Percentiles rank a stretch among this genome's conserved stretches.
phyloP scores from a whole-genome alignment of 2,329 filamentous ascomycete genomes.

The Hypoxylon sp. region DNA sequence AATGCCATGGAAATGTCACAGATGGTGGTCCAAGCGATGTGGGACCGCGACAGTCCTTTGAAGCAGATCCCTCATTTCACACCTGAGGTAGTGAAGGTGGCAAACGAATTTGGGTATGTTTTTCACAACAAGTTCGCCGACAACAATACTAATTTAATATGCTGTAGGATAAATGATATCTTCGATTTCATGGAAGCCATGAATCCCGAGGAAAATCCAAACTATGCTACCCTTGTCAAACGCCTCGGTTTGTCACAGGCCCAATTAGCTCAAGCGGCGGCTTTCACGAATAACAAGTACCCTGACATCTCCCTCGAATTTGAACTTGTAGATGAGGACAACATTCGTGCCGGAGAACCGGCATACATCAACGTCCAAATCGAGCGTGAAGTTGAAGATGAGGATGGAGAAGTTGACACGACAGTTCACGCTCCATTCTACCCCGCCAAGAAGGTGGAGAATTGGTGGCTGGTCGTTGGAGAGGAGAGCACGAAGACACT shows the following conservation, averaged over 20 bases:
- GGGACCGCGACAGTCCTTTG: conserved; percentile 95
- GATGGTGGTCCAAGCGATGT: conserved; percentile 99
- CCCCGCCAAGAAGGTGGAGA: conserved; percentile 91
- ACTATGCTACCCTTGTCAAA: conserved; percentile 83
- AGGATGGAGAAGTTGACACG: conserved; percentile 78
- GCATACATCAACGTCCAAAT: conserved; percentile 88
- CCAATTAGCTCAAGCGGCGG: conserved; percentile 89
- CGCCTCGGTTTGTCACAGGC: conserved; percentile 83
- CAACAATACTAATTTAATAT: conserved; percentile 44
- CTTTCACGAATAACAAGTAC: conserved; percentile 96
- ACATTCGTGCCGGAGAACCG: conserved; percentile 83
- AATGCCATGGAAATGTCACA: conserved; percentile 99
- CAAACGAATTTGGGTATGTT: conserved; percentile 81
- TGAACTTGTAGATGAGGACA: conserved; percentile 84
- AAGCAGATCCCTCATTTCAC: conserved; percentile 98
- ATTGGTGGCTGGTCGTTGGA: conserved; percentile 98
- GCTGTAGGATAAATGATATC: conserved; percentile 84
- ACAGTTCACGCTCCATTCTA: conserved; percentile 97
- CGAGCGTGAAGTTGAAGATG: conserved; percentile 83
- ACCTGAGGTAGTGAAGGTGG: conserved; percentile 84
- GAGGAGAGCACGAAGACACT: conserved; percentile 91
- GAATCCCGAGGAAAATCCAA: conserved; percentile 92
- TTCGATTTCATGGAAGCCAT: conserved; percentile 99
- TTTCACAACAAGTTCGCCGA: background rate
- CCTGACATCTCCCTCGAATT: conserved; percentile 95